Conservation (phyloP, 139 green algal species). For the Auxenochlorella pyrenoidosa region DNA sequence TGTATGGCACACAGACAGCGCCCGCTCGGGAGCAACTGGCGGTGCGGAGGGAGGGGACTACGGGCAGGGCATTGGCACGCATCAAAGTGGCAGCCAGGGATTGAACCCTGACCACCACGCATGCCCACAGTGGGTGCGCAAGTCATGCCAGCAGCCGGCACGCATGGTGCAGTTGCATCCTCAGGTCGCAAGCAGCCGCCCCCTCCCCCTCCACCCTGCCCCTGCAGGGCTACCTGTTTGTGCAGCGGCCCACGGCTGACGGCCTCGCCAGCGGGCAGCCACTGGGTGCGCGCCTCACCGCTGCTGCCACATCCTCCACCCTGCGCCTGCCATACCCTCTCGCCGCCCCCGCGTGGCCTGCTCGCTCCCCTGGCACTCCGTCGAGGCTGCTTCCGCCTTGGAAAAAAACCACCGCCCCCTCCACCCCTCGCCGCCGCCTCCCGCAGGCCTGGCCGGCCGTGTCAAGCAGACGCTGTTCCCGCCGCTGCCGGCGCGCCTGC, state of each 20-base stretch:
- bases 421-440: not conserved
- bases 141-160: not conserved
- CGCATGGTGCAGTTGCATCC: too few species aligned
- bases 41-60: not conserved
- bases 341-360: not conserved
- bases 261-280: conserved; percentile 16
- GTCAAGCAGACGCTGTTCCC: conserved; percentile 47
- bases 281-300: conserved; percentile 12
- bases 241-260: conserved; percentile 28
- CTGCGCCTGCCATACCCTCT: too few species aligned
- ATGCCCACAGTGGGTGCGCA: not conserved
- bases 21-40: conserved; percentile 13
- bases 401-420: not conserved
- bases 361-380: not conserved
- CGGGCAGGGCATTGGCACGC: not conserved
- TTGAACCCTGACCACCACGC: too few species aligned
- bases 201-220: not conserved
- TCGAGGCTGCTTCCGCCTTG: not conserved
- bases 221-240: conserved; percentile 48
- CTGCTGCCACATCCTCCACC: not conserved
- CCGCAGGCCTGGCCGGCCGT: conserved; percentile 25
- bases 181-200: not conserved
- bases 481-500: conserved; percentile 42
- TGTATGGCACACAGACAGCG: conserved; percentile 48
- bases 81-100: not conserved